These are phyloP conservation scores for Jamesozyma jinghongensis DNA, from an alignment of 805 yeast species.

Conservation along the genomic window DNA sequence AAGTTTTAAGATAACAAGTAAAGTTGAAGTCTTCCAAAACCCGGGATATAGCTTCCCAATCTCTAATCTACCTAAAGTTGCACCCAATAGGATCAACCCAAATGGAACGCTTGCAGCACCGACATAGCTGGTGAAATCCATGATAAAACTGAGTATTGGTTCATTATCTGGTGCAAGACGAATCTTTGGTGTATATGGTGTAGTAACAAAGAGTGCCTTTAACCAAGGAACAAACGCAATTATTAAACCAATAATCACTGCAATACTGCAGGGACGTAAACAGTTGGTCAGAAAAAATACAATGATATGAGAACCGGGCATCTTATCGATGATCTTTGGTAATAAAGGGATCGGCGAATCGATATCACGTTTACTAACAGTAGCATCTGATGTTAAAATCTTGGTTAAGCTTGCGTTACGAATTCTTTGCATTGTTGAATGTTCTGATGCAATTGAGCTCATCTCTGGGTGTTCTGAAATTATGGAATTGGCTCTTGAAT, in stretches of 20 bases:
- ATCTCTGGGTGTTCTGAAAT: not conserved
- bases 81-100: slow-evolving; percentile 79
- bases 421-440: slow-evolving; percentile 9
- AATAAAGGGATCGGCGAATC: slow-evolving; percentile 20
- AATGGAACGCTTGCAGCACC: slow-evolving; percentile 88
- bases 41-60: slow-evolving; percentile 58
- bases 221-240: slow-evolving; percentile 85
- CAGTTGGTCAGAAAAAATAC: slow-evolving; percentile 43
- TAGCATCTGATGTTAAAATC: slow-evolving; percentile 29
- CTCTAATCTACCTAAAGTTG: slow-evolving; percentile 71
- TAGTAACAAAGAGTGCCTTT: slow-evolving; percentile 57
- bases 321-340: slow-evolving; percentile 19
- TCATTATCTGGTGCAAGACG: slow-evolving; percentile 75
- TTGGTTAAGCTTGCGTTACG: slow-evolving; percentile 21
- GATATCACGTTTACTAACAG: slow-evolving; percentile 23
- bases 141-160: slow-evolving; percentile 79
- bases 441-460: not conserved
- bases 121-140: slow-evolving; percentile 70
- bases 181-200: slow-evolving; percentile 36
- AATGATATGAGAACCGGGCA: slow-evolving; percentile 18
- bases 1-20: slow-evolving; percentile 49
- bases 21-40: slow-evolving; percentile 53
- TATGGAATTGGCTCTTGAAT: slow-evolving; percentile 14
- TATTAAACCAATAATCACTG: slow-evolving; percentile 55
- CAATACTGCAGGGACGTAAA: slow-evolving; percentile 60